Conservation (phyloP, 306 rosid genomes). For the Inga leiocalycina region DNA sequence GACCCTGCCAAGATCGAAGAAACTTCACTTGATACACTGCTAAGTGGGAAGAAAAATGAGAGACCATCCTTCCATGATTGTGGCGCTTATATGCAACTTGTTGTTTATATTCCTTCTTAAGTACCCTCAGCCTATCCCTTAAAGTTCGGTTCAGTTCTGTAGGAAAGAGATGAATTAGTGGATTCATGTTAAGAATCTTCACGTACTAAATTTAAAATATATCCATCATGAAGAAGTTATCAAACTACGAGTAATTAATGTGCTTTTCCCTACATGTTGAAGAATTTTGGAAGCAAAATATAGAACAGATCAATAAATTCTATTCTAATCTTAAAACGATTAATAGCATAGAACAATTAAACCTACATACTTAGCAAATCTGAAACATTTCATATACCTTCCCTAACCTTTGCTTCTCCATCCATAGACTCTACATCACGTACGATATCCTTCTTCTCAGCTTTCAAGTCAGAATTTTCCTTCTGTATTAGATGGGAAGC, state of each 20-base stretch:
- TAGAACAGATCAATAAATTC: background rate
- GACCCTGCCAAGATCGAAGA: conserved; percentile 33
- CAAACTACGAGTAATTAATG: background rate
- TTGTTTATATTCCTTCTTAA: conserved; percentile 42
- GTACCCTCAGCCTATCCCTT: conserved; percentile 47
- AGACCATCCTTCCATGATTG: conserved; percentile 35
- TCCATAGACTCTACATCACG: conserved; percentile 50
- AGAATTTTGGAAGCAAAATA: no score
- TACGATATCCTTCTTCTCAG: conserved; percentile 49
- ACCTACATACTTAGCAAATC: background rate
- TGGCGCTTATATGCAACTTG: conserved; percentile 29
- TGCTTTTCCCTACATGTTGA: background rate
- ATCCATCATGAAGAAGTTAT: no score
- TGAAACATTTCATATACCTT: conserved; percentile 44
- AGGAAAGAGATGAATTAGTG: background rate
- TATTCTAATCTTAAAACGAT: background rate
- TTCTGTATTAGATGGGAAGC: conserved; percentile 48
- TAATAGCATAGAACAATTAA: background rate
- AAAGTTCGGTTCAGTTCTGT: conserved; percentile 55
- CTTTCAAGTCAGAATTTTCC: conserved; percentile 35
- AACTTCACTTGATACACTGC: conserved; percentile 32
- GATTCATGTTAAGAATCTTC: background rate
- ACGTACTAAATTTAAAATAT: background rate
- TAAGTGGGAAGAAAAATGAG: conserved; percentile 44
- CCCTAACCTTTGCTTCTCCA: conserved; percentile 47